phyloP scores from a whole-genome alignment of 768 basidiomycete genomes.

The Kwoniella sp. region DNA sequence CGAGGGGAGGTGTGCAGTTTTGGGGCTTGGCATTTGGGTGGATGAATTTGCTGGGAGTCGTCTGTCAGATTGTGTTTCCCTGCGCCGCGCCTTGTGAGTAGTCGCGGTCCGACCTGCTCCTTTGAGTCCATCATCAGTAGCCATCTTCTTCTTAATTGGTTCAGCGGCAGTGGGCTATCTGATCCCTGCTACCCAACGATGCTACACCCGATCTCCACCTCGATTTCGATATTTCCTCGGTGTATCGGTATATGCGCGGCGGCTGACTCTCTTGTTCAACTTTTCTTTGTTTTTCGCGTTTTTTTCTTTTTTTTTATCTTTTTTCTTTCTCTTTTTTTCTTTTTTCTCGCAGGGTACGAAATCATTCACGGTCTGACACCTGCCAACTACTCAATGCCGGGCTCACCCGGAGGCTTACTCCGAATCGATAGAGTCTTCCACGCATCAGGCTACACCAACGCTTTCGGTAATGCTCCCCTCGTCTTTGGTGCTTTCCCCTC shows the following conservation, averaged over 20 bases:
- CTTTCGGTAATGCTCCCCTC: slow-evolving; percentile 84
- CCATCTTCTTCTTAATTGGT: background rate
- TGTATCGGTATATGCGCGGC: too few species aligned
- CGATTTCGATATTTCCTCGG: too few species aligned
- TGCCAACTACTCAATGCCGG: slow-evolving; percentile 86
- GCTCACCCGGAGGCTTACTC: slow-evolving; percentile 87
- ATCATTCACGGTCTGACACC: slow-evolving; percentile 94
- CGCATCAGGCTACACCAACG: slow-evolving; percentile 69
- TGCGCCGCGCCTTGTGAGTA: slow-evolving; percentile 77
- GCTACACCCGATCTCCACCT: too few species aligned
- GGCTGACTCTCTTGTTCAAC: background rate
- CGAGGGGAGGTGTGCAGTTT: slow-evolving; percentile 74
- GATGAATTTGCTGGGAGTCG: slow-evolving; percentile 84
- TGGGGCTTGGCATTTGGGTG: slow-evolving; percentile 89
- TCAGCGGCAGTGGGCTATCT: too few species aligned
- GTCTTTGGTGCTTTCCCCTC: slow-evolving; percentile 97
- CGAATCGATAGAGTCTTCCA: slow-evolving; percentile 89
- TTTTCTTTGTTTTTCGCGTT: too few species aligned
- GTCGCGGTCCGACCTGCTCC: too few species aligned
- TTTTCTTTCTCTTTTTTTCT: too few species aligned
- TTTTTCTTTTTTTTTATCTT: too few species aligned
- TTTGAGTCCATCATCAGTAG: too few species aligned
- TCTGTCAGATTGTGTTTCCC: slow-evolving; percentile 83
- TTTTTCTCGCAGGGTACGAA: slow-evolving; percentile 72
- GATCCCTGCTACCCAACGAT: too few species aligned